Percentiles rank a stretch among this genome's conserved stretches.
These are phyloP conservation scores for Lathyrus oleraceus DNA, from an alignment of 306 rosid species.

Conservation along the genomic window DNA sequence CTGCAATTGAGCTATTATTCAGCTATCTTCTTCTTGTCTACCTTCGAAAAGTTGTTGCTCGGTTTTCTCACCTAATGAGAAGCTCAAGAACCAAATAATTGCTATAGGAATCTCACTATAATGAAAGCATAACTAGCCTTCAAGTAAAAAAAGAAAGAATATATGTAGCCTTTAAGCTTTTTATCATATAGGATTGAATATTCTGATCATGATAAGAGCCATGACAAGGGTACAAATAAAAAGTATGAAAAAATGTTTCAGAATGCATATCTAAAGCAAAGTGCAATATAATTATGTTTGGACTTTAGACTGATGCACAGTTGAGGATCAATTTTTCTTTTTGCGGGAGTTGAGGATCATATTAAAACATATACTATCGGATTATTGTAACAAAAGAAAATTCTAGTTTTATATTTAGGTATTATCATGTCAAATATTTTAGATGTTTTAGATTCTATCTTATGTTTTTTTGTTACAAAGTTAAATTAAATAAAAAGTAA, in stretches of 20 bases:
- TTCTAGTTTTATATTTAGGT: too few species aligned
- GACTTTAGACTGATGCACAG: not conserved
- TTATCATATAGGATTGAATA: not conserved
- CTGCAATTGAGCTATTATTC: constrained; percentile 3
- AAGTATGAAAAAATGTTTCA: not conserved
- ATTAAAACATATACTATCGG: not conserved
- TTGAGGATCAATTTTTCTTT: not conserved
- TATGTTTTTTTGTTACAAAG: too few species aligned
- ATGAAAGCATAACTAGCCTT: not conserved
- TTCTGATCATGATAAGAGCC: not conserved
- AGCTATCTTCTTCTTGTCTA: constrained; percentile 4
- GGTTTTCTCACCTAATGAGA: not conserved
- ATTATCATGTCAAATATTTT: too few species aligned
- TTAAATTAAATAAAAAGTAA: too few species aligned
- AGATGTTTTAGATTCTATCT: too few species aligned
- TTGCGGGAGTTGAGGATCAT: not conserved
- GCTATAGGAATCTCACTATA: not conserved
- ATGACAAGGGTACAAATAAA: not conserved
- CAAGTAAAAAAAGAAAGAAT: not conserved
- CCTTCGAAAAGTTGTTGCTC: not conserved
- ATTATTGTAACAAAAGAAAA: too few species aligned
- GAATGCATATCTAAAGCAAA: not conserved
- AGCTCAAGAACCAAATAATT: not conserved
- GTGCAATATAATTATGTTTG: not conserved
- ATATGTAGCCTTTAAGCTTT: not conserved